These are phyloP conservation scores for Albizia julibrissin DNA, from an alignment of 306 rosid species.

Conservation along the genomic window DNA sequence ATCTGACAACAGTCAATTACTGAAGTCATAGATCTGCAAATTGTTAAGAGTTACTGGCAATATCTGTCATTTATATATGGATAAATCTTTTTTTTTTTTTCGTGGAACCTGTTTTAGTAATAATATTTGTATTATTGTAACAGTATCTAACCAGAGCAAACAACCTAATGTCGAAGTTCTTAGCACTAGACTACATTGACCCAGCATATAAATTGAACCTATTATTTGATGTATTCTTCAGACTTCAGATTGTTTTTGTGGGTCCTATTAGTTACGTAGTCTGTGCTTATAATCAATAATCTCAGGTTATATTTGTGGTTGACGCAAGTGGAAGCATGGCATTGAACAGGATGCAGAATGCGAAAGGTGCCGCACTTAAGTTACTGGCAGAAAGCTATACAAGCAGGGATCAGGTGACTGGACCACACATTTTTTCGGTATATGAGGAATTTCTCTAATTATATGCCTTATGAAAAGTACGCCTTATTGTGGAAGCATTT, in stretches of 20 bases:
- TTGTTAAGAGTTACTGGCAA: slow-evolving; percentile 9
- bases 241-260: slow-evolving; percentile 14
- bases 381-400: slow-evolving; percentile 97
- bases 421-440: slow-evolving; percentile 24
- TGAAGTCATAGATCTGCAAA: slow-evolving; percentile 6
- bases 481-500: slow-evolving; percentile 13
- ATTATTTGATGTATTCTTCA: slow-evolving; percentile 1
- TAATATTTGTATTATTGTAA: slow-evolving; percentile 3
- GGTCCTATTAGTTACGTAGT: neutral
- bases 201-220: slow-evolving; percentile 17
- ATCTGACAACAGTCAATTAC: slow-evolving; percentile 19
- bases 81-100: neutral
- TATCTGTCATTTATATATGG: slow-evolving; percentile 4
- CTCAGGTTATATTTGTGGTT: slow-evolving; percentile 91
- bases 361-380: slow-evolving; percentile 98
- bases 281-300: slow-evolving; percentile 21
- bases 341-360: slow-evolving; percentile 97
- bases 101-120: neutral
- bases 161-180: neutral
- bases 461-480: slow-evolving; percentile 15
- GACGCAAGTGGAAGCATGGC: slow-evolving; percentile 99
- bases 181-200: slow-evolving; percentile 11
- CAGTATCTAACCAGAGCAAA: slow-evolving; percentile 20
- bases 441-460: slow-evolving; percentile 30
- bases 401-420: slow-evolving; percentile 91